Conservation (phyloP, 345 rosid species). For the Pugionium dolabratum region DNA sequence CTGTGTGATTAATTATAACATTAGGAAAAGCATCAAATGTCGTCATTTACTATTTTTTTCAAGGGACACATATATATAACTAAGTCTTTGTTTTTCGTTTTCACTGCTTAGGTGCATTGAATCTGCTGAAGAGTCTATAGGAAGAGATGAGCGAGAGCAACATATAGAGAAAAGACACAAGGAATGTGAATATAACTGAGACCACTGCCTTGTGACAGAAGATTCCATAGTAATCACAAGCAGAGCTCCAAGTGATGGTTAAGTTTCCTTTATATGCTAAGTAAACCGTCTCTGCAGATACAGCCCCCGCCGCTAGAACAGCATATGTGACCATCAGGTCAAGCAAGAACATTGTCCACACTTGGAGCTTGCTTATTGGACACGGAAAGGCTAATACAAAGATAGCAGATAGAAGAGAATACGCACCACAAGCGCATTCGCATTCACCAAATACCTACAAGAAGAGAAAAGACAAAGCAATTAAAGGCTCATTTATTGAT, state of each 20-base stretch:
- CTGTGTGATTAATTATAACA: not conserved
- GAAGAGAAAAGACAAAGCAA: constrained; percentile 52
- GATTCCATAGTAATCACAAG: constrained; percentile 35
- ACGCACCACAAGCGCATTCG: constrained; percentile 31
- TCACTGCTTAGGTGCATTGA: constrained; percentile 29
- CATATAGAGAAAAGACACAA: constrained; percentile 30
- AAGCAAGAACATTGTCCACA: constrained; percentile 77
- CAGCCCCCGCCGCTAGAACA: constrained; percentile 62
- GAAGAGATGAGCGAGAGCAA: constrained; percentile 37
- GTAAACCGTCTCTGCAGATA: constrained; percentile 62
- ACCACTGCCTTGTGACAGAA: constrained; percentile 53
- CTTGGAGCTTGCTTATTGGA: constrained; percentile 50
- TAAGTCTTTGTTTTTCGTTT: not conserved
- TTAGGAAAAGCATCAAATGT: too few relatives aligned
- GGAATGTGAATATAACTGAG: constrained; percentile 26
- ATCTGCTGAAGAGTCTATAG: constrained; percentile 32
- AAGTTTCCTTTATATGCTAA: constrained; percentile 63
- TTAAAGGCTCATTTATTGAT: constrained; percentile 49
- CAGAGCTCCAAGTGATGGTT: constrained; percentile 45
- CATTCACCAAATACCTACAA: constrained; percentile 44
- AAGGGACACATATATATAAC: too few relatives aligned
- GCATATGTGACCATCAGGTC: constrained; percentile 60
- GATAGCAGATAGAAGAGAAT: constrained; percentile 32
- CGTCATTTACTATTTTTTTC: too few relatives aligned
- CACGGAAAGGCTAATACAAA: constrained; percentile 52